Evolutionary conservation across 441 rosid genomes (phyloP).

Genomic region (Raphanus hybrid): DNA sequence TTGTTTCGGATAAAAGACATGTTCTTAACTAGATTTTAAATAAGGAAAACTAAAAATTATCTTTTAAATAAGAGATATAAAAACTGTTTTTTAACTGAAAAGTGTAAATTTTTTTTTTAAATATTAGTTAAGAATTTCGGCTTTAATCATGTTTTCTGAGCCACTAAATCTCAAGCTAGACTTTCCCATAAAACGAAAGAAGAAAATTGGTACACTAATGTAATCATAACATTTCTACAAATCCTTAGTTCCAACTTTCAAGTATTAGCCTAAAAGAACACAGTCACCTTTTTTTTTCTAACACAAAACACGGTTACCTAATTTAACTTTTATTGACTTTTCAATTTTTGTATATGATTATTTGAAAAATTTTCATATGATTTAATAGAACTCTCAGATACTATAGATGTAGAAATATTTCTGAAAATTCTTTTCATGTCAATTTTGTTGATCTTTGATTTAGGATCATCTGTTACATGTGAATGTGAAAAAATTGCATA

Average conservation of each 20-base stretch:
- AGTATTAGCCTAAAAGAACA: too few relatives aligned
- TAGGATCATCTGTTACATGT: not conserved
- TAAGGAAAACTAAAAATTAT: too few relatives aligned
- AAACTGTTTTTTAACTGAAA: too few relatives aligned
- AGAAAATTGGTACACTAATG: constrained; percentile 31
- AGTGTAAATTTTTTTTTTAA: too few relatives aligned
- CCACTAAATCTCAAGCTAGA: constrained; percentile 29
- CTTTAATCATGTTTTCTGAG: not conserved
- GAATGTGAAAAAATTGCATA: not conserved
- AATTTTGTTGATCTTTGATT: not conserved
- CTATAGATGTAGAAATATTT: not conserved
- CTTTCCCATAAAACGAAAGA: constrained; percentile 38
- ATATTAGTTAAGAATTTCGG: too few relatives aligned
- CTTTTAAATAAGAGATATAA: too few relatives aligned
- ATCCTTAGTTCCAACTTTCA: constrained; percentile 1
- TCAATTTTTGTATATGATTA: too few relatives aligned
- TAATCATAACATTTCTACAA: constrained; percentile 25
- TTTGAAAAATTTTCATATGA: not conserved
- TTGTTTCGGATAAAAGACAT: too few relatives aligned
- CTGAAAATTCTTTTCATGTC: not conserved
- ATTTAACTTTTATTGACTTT: too few relatives aligned
- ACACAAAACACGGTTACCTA: too few relatives aligned
- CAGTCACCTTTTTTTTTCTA: too few relatives aligned
- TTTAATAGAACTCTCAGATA: not conserved
- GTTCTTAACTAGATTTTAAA: too few relatives aligned